Evolutionary conservation across 78 protist species (phyloP), one percentile per base, ranked within the genome.

Genomic region (Dictyostelium intermedium): DNA sequence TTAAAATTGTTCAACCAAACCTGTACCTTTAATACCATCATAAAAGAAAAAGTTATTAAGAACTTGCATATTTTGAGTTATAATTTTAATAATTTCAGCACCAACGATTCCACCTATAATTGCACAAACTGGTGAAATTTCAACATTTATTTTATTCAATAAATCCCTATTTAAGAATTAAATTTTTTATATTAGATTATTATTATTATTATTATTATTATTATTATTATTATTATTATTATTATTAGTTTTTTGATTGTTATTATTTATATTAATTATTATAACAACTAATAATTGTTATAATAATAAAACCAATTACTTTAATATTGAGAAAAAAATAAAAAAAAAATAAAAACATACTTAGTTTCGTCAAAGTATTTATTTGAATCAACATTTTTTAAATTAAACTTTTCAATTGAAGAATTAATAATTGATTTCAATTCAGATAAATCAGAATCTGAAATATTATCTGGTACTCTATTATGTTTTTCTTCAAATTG

Each of bases 81-180:
- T 79, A 34, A 91, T 34, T 82, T 92, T 95, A 39, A 95, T 81
- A 20, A 91, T 85, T 27, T 95, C 97, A 35, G 76, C 60, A 35
- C 94, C 95, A 11, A 85, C 74, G 27, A 85, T 25, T 23, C 97
- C 97, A 70, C 97, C 97, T 4, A 95, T 11, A 37, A 95, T 77
- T 11, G 97, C 95, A 72, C 95, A 83, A 5, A 81, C 60, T n/a
- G 97, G 93, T 23, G 95, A 5, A 34, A 95, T 53, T 85, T 91
- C 97, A 14, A 41, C 83, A 11, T 61, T 25, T 3, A 70, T 27
- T 70, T 25, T 70, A 70, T 32, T 27, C 25, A 27, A 27, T 25
- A 18, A 8, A 30, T 70, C 77, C 37, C 77, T 70, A 30, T 63
- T 70, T n/a, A 69, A 69, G 23, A 32, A 3, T 25, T 14, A 14